Percentiles rank a stretch among this genome's conserved stretches.
Conservation (phyloP, 306 rosid genomes). For the Carpinus fangiana region DNA sequence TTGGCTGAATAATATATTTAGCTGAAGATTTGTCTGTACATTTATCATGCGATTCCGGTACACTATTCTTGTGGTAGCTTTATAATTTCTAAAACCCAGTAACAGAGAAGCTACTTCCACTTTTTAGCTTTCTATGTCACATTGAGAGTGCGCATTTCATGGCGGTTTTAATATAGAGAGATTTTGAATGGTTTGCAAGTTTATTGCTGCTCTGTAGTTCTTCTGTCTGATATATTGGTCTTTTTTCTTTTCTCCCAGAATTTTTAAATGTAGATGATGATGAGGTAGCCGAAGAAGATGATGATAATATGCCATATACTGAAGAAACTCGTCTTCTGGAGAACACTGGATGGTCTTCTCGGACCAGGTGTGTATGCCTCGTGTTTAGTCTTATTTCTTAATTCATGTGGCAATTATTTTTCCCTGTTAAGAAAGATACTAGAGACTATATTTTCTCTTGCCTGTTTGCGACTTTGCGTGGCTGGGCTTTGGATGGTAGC, state of each 20-base stretch:
- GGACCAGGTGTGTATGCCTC: constrained; percentile 69
- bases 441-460: background rate
- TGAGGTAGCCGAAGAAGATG: constrained; percentile 67
- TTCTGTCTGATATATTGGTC: constrained; percentile 15
- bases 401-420: constrained; percentile 10
- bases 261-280: constrained; percentile 91
- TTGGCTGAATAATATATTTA: background rate
- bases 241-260: constrained; percentile 43
- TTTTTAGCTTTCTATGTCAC: background rate
- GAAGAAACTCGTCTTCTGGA: constrained; percentile 71
- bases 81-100: background rate
- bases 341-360: constrained; percentile 98
- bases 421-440: constrained; percentile 8
- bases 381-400: constrained; percentile 12
- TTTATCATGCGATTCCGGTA: background rate
- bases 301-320: constrained; percentile 48
- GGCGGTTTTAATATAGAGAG: background rate
- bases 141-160: background rate
- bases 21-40: background rate
- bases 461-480: background rate
- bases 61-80: background rate
- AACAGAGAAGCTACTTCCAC: background rate
- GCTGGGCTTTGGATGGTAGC: background rate
- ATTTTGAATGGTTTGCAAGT: constrained; percentile 5
- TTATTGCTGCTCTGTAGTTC: constrained; percentile 5